These are phyloP conservation scores for Alternaria dauci DNA, from an alignment of 2,329 filamentous ascomycete genomes.

Conservation along the genomic window DNA sequence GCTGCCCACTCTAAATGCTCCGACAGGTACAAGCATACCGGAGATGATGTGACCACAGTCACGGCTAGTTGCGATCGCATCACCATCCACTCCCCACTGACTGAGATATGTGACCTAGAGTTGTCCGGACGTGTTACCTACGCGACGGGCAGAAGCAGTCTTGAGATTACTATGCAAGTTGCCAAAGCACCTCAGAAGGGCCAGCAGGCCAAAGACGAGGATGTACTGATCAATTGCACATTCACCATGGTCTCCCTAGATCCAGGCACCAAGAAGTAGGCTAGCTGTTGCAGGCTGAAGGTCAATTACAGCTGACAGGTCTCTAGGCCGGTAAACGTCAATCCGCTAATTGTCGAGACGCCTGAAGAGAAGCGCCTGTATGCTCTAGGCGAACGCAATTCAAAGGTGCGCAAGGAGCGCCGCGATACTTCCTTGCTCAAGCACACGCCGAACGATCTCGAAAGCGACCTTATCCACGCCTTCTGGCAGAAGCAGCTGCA, in stretches of 20 bases:
- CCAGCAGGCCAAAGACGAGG: slow-evolving; percentile 64
- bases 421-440: slow-evolving; percentile 68
- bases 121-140: slow-evolving; percentile 75
- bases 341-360: slow-evolving; percentile 68
- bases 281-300: slow-evolving; percentile 26
- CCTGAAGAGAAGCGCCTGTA: slow-evolving; percentile 71
- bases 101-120: slow-evolving; percentile 80
- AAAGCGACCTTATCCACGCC: slow-evolving; percentile 74
- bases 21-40: slow-evolving; percentile 70
- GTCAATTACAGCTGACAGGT: background rate
- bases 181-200: slow-evolving; percentile 70
- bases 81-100: slow-evolving; percentile 73
- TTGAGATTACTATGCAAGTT: slow-evolving; percentile 78
- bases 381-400: slow-evolving; percentile 70
- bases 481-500: slow-evolving; percentile 75
- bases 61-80: slow-evolving; percentile 71
- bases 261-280: slow-evolving; percentile 70
- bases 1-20: slow-evolving; percentile 22
- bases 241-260: slow-evolving; percentile 82
- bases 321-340: slow-evolving; percentile 65
- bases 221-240: slow-evolving; percentile 74
- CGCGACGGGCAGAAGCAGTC: slow-evolving; percentile 74
- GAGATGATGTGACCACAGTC: slow-evolving; percentile 69
- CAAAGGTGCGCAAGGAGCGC: slow-evolving; percentile 70
- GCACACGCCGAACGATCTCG: slow-evolving; percentile 73